Evolutionary conservation across 371 early-diverging fungal species (phyloP).

Genomic region (Zopfochytrium polystomum): DNA sequence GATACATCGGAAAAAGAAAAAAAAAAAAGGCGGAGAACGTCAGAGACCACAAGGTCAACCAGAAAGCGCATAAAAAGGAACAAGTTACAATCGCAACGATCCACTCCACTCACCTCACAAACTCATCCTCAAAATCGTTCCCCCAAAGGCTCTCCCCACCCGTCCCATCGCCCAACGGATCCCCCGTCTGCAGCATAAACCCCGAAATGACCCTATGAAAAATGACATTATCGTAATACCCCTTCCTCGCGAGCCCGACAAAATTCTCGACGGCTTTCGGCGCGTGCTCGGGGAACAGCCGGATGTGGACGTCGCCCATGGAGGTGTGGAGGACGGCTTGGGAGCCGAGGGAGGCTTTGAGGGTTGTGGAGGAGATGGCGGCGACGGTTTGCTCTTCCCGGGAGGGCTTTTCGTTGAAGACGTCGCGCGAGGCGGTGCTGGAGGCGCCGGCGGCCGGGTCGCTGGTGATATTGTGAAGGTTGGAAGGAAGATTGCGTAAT

Average conservation of each 20-base stretch:
- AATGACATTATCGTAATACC: slow-evolving; percentile 45
- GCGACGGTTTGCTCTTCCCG: slow-evolving; percentile 93
- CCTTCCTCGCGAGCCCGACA: slow-evolving; percentile 76
- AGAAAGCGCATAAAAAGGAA: not conserved
- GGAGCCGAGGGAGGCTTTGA: slow-evolving; percentile 60
- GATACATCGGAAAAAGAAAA: too few relatives aligned
- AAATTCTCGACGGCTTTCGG: slow-evolving; percentile 94
- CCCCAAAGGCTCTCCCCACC: slow-evolving; percentile 97
- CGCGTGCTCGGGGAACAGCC: slow-evolving; percentile 79
- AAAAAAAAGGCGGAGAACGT: too few relatives aligned
- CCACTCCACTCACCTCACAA: slow-evolving; percentile 34
- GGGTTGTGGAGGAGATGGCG: slow-evolving; percentile 53
- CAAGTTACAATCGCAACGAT: not conserved
- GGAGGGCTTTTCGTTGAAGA: slow-evolving; percentile 95
- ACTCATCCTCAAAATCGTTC: slow-evolving; percentile 93
- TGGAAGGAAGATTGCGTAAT: too few relatives aligned
- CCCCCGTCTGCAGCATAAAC: slow-evolving; percentile 73
- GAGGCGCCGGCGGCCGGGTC: slow-evolving; percentile 34
- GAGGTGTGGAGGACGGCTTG: slow-evolving; percentile 80
- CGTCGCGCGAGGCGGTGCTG: slow-evolving; percentile 63
- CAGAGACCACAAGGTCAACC: not conserved
- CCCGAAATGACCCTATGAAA: slow-evolving; percentile 68
- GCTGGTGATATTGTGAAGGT: too few relatives aligned
- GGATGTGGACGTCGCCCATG: slow-evolving; percentile 79
- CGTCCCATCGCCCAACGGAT: slow-evolving; percentile 78